Percentiles rank a stretch among this genome's conserved stretches.
Conservation (phyloP, 306 rosid species). For the Vigna trinervia region DNA sequence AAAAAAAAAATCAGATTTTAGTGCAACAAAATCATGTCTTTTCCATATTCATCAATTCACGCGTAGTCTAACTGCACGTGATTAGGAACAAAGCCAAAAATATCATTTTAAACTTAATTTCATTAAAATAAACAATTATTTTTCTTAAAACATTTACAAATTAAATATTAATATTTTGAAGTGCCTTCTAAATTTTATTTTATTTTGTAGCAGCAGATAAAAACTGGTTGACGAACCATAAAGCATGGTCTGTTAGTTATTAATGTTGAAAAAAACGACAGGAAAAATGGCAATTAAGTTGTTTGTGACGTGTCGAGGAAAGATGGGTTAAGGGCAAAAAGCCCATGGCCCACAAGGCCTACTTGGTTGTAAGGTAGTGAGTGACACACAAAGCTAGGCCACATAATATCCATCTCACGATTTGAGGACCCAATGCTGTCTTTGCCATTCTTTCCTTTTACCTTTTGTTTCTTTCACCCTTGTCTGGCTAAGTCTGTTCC, state of each 20-base stretch:
- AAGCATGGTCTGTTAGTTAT: slow-evolving; percentile 1
- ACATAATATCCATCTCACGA: slow-evolving; percentile 17
- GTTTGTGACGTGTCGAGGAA: slow-evolving; percentile 34
- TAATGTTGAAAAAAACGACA: neutral
- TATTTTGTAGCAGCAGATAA: neutral
- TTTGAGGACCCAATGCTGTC: slow-evolving; percentile 22
- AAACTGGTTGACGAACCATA: neutral
- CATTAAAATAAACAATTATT: no score
- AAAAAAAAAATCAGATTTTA: no score
- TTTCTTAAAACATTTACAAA: no score
- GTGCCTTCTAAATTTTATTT: neutral
- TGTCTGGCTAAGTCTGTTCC: neutral
- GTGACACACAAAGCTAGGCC: slow-evolving; percentile 36
- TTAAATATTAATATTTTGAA: no score
- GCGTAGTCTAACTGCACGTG: neutral
- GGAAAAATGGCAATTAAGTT: neutral
- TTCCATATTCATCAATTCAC: neutral
- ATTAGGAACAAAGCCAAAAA: no score
- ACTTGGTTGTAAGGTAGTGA: neutral
- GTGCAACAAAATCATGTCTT: neutral
- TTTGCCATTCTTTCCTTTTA: neutral
- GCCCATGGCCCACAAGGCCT: slow-evolving; percentile 24
- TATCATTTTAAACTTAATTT: no score
- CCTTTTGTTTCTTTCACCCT: neutral
- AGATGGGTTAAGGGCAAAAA: neutral